These are phyloP conservation scores for Neonectria coccinea DNA, from an alignment of 2,329 filamentous ascomycete genomes.

Conservation along the genomic window DNA sequence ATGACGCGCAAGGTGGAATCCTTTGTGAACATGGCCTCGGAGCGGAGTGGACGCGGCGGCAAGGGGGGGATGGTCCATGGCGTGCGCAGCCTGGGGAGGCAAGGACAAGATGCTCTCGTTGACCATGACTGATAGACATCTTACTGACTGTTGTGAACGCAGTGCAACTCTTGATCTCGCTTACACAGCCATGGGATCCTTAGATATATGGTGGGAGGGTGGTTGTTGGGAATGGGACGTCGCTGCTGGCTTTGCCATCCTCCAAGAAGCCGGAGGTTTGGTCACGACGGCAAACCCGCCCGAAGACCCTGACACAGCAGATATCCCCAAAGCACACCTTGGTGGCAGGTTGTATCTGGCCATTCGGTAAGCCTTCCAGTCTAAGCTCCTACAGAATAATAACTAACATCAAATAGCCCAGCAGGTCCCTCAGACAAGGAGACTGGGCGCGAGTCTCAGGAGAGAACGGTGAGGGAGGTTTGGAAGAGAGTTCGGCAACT, in stretches of 20 bases:
- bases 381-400: not conserved
- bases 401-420: conserved; percentile 58
- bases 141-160: not conserved
- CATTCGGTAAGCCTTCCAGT: conserved; percentile 62
- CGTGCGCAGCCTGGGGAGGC: conserved; percentile 74
- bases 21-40: conserved; percentile 80
- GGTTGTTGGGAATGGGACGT: conserved; percentile 89
- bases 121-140: too few relatives aligned
- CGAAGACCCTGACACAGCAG: conserved; percentile 62
- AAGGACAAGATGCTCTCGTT: conserved; percentile 4
- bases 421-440: conserved; percentile 72
- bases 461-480: conserved; percentile 76
- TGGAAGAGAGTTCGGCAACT: conserved; percentile 76
- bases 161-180: conserved; percentile 80
- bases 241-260: conserved; percentile 78
- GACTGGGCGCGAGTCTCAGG: conserved; percentile 74
- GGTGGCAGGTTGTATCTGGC: conserved; percentile 79
- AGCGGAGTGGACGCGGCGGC: conserved; percentile 70
- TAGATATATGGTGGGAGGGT: conserved; percentile 88
- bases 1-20: conserved; percentile 78
- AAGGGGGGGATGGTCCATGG: conserved; percentile 85
- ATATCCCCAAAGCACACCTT: conserved; percentile 70
- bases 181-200: conserved; percentile 79
- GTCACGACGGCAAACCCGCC: conserved; percentile 81
- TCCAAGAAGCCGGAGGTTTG: conserved; percentile 79